A percentile compares a stretch with the other conserved stretches of the same genome.
Conservation (phyloP, 805 yeast species). For the Starmerella gropengiesseri region DNA sequence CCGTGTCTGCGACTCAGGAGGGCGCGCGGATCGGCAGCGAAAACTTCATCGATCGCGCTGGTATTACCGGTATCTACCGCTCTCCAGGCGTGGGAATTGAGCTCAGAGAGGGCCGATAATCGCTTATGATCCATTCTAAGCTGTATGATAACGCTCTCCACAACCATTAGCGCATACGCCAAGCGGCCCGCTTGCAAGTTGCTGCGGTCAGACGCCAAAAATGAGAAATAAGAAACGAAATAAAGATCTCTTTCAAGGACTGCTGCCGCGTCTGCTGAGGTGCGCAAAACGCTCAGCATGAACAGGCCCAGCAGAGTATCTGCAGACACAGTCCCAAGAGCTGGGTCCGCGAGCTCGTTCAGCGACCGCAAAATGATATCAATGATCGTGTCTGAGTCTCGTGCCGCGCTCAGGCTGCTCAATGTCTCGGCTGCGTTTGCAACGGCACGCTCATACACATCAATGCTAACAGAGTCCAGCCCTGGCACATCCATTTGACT, state of each 20-base stretch:
- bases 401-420: constrained; percentile 27
- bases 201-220: constrained; percentile 9
- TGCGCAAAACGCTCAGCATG: constrained; percentile 56
- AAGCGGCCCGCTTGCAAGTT: constrained; percentile 16
- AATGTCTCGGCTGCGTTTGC: constrained; percentile 32
- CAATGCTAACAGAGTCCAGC: constrained; percentile 17
- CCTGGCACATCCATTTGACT: constrained; percentile 36
- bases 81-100: constrained; percentile 46
- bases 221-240: constrained; percentile 53
- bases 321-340: constrained; percentile 46
- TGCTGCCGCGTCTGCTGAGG: constrained; percentile 38
- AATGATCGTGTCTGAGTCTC: constrained; percentile 26
- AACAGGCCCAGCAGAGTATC: constrained; percentile 67
- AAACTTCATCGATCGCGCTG: not conserved
- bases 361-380: constrained; percentile 41
- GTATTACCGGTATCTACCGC: constrained; percentile 29
- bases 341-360: constrained; percentile 32
- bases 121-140: constrained; percentile 36
- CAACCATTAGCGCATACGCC: constrained; percentile 61
- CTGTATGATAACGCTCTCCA: constrained; percentile 70
- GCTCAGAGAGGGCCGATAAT: constrained; percentile 35
- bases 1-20: constrained; percentile 37
- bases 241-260: constrained; percentile 48
- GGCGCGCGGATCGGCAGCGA: constrained; percentile 24
- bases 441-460: constrained; percentile 31